Evolutionary conservation across 2,329 filamentous ascomycete genomes (phyloP).

Genomic region (Apiospora koreana): DNA sequence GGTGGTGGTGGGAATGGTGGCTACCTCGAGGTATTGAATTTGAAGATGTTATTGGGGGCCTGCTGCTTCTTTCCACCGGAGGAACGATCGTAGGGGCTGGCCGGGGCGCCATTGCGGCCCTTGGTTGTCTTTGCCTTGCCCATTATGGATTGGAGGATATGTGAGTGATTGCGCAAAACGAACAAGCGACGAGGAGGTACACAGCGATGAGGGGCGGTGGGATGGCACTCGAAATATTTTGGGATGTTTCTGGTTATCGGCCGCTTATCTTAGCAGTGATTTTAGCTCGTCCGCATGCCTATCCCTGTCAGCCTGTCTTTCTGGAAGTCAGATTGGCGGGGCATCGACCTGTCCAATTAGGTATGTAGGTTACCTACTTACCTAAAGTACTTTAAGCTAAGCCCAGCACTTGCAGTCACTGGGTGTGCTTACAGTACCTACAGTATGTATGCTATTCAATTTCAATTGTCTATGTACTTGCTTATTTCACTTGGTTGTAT

Average conservation of each 20-base stretch:
- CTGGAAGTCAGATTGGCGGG: not conserved
- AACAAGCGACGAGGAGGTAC: not conserved
- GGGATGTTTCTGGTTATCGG: not conserved
- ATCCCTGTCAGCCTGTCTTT: not conserved
- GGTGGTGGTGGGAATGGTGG: not conserved
- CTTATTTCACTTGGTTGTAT: too few relatives aligned
- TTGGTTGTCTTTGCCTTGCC: slow-evolving; percentile 42
- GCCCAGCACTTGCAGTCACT: too few relatives aligned
- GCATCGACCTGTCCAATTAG: not conserved
- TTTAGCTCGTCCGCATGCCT: not conserved
- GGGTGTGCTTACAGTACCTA: too few relatives aligned
- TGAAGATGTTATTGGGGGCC: slow-evolving; percentile 82
- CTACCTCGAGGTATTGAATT: slow-evolving; percentile 74
- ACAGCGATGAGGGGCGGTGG: not conserved
- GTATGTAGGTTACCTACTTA: too few relatives aligned
- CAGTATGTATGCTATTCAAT: too few relatives aligned
- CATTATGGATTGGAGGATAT: slow-evolving; percentile 33
- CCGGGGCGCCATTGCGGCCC: slow-evolving; percentile 31
- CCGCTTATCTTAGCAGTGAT: not conserved
- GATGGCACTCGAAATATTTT: slow-evolving; percentile 9
- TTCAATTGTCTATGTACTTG: too few relatives aligned
- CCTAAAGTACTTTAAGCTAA: not conserved
- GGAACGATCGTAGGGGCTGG: slow-evolving; percentile 44
- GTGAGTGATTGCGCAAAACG: not conserved
- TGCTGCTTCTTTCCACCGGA: slow-evolving; percentile 26